Base-by-base conservation (phyloP, 2,329 filamentous ascomycete genomes). In the Fusarium luffae region DNA sequence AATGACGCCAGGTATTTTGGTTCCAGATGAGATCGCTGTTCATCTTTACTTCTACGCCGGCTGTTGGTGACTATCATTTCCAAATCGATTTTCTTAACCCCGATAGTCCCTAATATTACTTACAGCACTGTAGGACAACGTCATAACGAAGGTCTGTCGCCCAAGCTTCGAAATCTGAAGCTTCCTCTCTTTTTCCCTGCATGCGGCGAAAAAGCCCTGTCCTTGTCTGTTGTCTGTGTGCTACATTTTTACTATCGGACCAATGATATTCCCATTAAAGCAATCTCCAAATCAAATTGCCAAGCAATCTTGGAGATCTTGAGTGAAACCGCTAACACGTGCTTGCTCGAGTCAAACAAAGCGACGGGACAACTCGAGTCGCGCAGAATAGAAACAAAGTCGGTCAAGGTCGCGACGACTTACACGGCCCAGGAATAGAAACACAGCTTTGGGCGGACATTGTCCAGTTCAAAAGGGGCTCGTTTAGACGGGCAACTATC, bases 251-350 rank as follows among this genome's bases (percentile, higher is more conserved):
- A 52, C 43, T 69, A 71, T 71, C 64, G 51, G 37, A 42, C 68
- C 68, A 70, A 70, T 70, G 43, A 28, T 34, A 61, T 16, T 43
- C 5, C 41, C 14, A 21, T 18, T 16, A 60, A 61, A 54, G 23
- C 34, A 58, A 66, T 69, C 66, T 56, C 68, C 66, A 58, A 65
- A 61, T 65, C 42, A 21, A 61, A 42, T 42, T 32, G 59, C 55
- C 59, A 66, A 62, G 54, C 46, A 50, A 57, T 52, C 61, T 61
- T 23, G 41, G 47, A 68, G 63, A 64, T 64, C 47, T 58, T 18
- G n/a, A 34, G 34, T 68, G 54, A 70, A 68, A 68, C 67, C 47
- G 52, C 43, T 37, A 44, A 59, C 54, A 58, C 46, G 58, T 70
- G 52, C 51, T 65, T 65, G 44, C 21, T 49, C 46, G 41, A 51